These are phyloP conservation scores for Waltiozyma sp. DNA, from an alignment of 1,139 yeast species.

Conservation along the genomic window DNA sequence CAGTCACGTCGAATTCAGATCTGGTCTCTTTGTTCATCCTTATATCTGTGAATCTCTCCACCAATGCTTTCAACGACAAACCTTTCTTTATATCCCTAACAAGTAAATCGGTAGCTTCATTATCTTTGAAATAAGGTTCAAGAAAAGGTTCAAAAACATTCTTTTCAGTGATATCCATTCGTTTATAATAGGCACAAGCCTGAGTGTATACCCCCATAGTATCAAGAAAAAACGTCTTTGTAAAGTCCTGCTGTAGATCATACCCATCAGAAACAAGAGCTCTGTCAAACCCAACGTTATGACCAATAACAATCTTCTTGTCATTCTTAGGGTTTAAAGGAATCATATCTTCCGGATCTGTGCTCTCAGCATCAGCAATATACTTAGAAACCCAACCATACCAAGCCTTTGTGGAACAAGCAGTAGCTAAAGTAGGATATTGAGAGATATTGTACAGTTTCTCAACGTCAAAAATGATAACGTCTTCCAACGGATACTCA, in stretches of 20 bases:
- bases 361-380: constrained; percentile 42
- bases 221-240: constrained; percentile 75
- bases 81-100: no score
- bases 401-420: constrained; percentile 75
- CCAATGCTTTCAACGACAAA: no score
- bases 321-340: constrained; percentile 48
- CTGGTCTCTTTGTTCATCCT: constrained; percentile 52
- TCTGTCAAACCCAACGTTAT: constrained; percentile 84
- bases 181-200: no score
- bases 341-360: constrained; percentile 49
- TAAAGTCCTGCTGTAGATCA: constrained; percentile 41
- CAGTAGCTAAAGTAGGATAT: constrained; percentile 75
- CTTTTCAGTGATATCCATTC: no score
- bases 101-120: no score
- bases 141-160: no score
- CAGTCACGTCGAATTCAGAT: constrained; percentile 40
- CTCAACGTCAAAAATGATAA: constrained; percentile 83
- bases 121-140: no score
- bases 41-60: no score
- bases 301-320: constrained; percentile 68
- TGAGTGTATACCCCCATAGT: constrained; percentile 86
- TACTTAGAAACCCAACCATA: constrained; percentile 95
- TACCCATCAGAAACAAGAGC: constrained; percentile 83
- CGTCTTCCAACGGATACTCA: constrained; percentile 48
- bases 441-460: constrained; percentile 65